Percentiles rank a stretch among this genome's conserved stretches.
Conservation (phyloP, 306 rosid genomes). For the Ammopiptanthus mongolicus region DNA sequence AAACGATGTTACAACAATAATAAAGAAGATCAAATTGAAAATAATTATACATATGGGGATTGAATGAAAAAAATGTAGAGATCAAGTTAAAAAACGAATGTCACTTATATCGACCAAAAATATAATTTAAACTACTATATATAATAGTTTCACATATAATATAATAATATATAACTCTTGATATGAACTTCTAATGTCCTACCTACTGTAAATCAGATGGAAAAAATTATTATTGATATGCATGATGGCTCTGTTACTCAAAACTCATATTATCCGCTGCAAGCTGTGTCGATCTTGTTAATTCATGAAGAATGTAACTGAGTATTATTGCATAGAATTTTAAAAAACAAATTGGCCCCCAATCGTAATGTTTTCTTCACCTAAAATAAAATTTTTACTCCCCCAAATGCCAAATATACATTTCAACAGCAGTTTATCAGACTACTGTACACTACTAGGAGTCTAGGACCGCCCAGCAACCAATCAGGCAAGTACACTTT, state of each 20-base stretch:
- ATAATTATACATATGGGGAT: too few species aligned
- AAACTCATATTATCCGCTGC: not conserved
- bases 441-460: not conserved
- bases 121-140: too few species aligned
- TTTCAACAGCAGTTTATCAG: not conserved
- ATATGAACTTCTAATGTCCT: too few species aligned
- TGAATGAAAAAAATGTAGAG: too few species aligned
- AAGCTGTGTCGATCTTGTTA: not conserved
- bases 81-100: too few species aligned
- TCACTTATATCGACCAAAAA: too few species aligned
- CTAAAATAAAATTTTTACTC: not conserved
- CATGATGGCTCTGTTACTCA: not conserved
- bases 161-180: too few species aligned
- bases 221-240: too few species aligned
- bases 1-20: too few species aligned
- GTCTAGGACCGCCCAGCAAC: not conserved
- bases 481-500: not conserved
- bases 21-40: too few species aligned
- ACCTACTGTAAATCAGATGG: too few species aligned
- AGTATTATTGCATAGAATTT: not conserved
- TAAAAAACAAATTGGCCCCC: not conserved
- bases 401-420: not conserved
- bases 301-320: not conserved
- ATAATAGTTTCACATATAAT: too few species aligned
- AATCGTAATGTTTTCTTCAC: not conserved